phyloP scores from a whole-genome alignment of 495 filamentous ascomycete genomes.

The Talaromyces proteolyticus region DNA sequence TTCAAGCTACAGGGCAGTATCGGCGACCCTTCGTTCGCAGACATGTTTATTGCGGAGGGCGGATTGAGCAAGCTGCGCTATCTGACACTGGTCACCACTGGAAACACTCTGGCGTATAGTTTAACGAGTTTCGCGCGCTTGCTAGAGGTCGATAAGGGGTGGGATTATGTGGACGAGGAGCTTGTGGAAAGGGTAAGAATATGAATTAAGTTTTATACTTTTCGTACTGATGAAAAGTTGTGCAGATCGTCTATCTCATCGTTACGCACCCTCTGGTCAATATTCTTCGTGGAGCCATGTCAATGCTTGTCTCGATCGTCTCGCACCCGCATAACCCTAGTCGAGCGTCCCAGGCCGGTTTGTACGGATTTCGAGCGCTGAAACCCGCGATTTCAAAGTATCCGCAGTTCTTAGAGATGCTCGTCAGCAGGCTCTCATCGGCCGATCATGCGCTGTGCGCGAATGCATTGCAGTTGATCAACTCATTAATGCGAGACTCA shows the following conservation, averaged over 20 bases:
- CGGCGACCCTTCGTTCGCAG: conserved; percentile 93
- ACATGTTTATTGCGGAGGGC: conserved; percentile 87
- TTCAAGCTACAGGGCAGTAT: conserved; percentile 95
- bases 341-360: conserved; percentile 38
- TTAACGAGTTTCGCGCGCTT: conserved; percentile 80
- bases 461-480: conserved; percentile 91
- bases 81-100: conserved; percentile 73
- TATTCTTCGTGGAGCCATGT: conserved; percentile 94
- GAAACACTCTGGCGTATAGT: conserved; percentile 93
- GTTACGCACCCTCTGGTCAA: conserved; percentile 96
- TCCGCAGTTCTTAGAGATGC: conserved; percentile 90
- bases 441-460: conserved; percentile 96
- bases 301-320: conserved; percentile 88
- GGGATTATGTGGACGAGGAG: conserved; percentile 71
- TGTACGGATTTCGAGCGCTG: conserved; percentile 81
- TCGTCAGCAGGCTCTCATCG: conserved; percentile 81
- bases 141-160: conserved; percentile 94
- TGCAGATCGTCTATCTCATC: conserved; percentile 82
- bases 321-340: conserved; percentile 62
- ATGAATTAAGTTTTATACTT: too few relatives aligned
- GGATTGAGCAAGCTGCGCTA: conserved; percentile 76
- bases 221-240: background rate
- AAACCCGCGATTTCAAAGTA: conserved; percentile 88
- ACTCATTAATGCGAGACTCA: conserved; percentile 89
- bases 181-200: conserved; percentile 64